Evolutionary conservation across 257 asterid species (phyloP), one percentile per base, ranked within the genome.

Genomic region (Coffea canephora): DNA sequence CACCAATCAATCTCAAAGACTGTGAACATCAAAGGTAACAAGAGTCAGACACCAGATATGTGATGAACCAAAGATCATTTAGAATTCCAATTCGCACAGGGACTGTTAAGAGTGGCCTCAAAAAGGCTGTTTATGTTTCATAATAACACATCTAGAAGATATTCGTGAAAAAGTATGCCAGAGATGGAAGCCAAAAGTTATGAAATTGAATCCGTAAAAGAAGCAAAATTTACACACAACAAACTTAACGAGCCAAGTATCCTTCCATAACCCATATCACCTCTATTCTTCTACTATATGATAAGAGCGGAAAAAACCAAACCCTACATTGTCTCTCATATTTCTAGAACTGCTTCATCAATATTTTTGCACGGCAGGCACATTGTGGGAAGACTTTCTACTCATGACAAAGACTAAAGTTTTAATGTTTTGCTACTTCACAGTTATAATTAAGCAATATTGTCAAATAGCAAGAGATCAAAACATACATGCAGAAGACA

Each of bases 1-100:
- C 99, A 50, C 94, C 99, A 65, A 95, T 89, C 95, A 93, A 85
- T 90, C 98, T 91, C 86, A 93, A 70, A 0, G 99, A 95, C 99
- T 49, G 75, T 49, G 78, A 77, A 48, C 86, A 77, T 43, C 57
- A 69, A 68, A 75, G 75, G 25, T 46, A 57, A 76, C 41, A 72
- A 75, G 54, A 71, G 52, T 10, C 69, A 16, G 49, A 23, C 25
- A 76, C 65, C 59, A 69, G 69, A 39, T 14, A 9, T 4, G 23
- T 31, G 31, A 15, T 16, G 39, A 23, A 67, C 8, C 43, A 11
- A 39, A 31, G 49, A 57, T 34, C 31, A 39, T 14, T 77, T 64
- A 49, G 65, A 23, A n/a, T 48, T 31, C 64, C 21, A 72, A 19
- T 64, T 67, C 0, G 4, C 10, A 31, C 34, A 31, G 34, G 34